phyloP scores from a whole-genome alignment of 495 filamentous ascomycete genomes.

The Penicillium tannophilum region DNA sequence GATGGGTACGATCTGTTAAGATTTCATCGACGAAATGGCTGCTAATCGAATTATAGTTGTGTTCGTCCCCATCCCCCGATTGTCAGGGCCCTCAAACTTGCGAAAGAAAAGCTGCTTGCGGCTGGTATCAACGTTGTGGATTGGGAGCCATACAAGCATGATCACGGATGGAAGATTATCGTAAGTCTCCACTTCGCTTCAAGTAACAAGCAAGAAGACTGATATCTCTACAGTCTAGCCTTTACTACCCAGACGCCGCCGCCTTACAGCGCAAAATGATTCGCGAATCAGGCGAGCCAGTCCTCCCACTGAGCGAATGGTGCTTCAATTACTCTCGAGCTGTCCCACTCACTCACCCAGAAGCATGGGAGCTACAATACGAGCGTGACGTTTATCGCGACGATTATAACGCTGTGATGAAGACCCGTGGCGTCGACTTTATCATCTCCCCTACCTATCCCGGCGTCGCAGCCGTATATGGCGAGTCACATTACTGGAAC shows the following conservation, averaged over 20 bases:
- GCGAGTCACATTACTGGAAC: conserved; percentile 65
- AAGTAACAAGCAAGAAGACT: neutral
- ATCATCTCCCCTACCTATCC: conserved; percentile 67
- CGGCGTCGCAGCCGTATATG: conserved; percentile 60
- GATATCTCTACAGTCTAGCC: conserved; percentile 30
- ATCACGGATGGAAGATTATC: conserved; percentile 60
- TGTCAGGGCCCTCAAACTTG: conserved; percentile 55
- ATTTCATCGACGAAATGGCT: neutral
- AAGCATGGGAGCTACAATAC: conserved; percentile 47
- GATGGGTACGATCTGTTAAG: conserved; percentile 49
- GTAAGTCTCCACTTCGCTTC: conserved; percentile 27
- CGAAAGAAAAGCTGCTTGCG: conserved; percentile 55
- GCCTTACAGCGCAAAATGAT: conserved; percentile 46
- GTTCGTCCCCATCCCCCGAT: conserved; percentile 71
- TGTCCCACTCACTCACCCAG: conserved; percentile 38
- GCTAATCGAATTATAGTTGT: conserved; percentile 13
- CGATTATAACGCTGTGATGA: conserved; percentile 62
- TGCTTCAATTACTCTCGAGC: conserved; percentile 56
- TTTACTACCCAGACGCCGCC: conserved; percentile 61
- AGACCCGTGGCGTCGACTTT: conserved; percentile 64
- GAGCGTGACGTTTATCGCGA: conserved; percentile 59
- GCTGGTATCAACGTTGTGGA: conserved; percentile 61
- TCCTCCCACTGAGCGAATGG: conserved; percentile 57
- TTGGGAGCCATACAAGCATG: conserved; percentile 66
- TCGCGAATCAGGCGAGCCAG: conserved; percentile 54